phyloP scores from a whole-genome alignment of 306 rosid genomes.

The Dryas drummondii region DNA sequence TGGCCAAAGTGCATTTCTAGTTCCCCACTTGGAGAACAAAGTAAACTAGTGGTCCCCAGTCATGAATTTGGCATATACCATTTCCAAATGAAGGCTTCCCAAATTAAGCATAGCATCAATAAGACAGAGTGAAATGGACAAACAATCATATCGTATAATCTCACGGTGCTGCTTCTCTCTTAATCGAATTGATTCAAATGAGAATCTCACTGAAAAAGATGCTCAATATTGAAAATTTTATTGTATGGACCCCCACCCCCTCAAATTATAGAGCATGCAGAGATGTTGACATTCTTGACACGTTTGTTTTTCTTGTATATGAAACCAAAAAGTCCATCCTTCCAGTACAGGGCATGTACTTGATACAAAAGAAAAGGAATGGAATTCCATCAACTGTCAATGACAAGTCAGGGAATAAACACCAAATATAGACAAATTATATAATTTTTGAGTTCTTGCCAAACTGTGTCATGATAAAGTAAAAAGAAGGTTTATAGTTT shows the following conservation, averaged over 20 bases:
- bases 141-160: constrained; percentile 14
- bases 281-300: constrained; percentile 41
- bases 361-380: constrained; percentile 34
- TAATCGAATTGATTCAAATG: constrained; percentile 43
- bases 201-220: constrained; percentile 50
- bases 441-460: constrained; percentile 23
- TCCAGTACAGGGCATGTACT: constrained; percentile 44
- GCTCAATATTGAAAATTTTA: constrained; percentile 27
- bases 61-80: constrained; percentile 47
- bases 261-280: constrained; percentile 25
- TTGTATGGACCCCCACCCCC: constrained; percentile 20
- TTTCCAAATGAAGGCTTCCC: constrained; percentile 30
- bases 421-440: constrained; percentile 13
- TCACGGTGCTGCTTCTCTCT: constrained; percentile 28
- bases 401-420: constrained; percentile 32
- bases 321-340: constrained; percentile 32
- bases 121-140: constrained; percentile 22
- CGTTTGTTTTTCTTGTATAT: constrained; percentile 22
- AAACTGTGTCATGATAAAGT: constrained; percentile 20
- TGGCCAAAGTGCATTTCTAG: constrained; percentile 30
- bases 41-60: constrained; percentile 32
- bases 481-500: constrained; percentile 15
- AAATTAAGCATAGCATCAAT: constrained; percentile 27
- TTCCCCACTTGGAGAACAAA: constrained; percentile 37
- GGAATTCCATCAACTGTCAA: constrained; percentile 27